phyloP scores from a whole-genome alignment of 2,329 filamentous ascomycete species.

The Stemphylium lycopersici region DNA sequence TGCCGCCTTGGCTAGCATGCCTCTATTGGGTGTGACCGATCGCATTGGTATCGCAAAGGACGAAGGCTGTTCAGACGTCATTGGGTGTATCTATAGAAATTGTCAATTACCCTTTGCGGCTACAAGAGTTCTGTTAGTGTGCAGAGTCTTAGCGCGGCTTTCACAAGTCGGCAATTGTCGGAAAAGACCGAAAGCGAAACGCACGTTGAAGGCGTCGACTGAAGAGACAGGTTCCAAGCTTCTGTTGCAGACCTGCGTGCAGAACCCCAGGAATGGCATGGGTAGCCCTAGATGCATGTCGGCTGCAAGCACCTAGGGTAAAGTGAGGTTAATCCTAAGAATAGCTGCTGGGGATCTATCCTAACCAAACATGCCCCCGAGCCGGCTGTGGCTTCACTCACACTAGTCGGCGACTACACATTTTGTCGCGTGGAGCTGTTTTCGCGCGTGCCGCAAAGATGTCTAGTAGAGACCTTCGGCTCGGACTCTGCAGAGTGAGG shows the following conservation, averaged over 20 bases:
- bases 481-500: slow-evolving; percentile 22
- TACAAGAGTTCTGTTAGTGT: not conserved
- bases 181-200: slow-evolving; percentile 1
- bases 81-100: slow-evolving; percentile 1
- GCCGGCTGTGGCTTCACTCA: slow-evolving; percentile 24
- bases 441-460: slow-evolving; percentile 21
- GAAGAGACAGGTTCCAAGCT: slow-evolving; percentile 19
- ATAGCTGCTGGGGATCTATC: slow-evolving; percentile 24
- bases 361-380: slow-evolving; percentile 28
- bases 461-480: slow-evolving; percentile 7
- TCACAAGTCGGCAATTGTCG: not conserved
- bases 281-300: slow-evolving; percentile 5
- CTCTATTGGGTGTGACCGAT: slow-evolving; percentile 1
- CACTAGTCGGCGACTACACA: slow-evolving; percentile 34
- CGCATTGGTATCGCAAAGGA: not conserved
- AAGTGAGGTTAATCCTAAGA: slow-evolving; percentile 41
- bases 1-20: slow-evolving; percentile 22
- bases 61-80: slow-evolving; percentile 9
- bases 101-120: not conserved
- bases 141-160: no score
- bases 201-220: not conserved
- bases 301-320: slow-evolving; percentile 7
- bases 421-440: slow-evolving; percentile 40
- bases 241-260: slow-evolving; percentile 21
- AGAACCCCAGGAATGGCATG: slow-evolving; percentile 7